A percentile compares a stretch with the other conserved stretches of the same genome.
Conservation (phyloP, 2,329 filamentous ascomycete genomes). For the Pseudocercospora crystallina region DNA sequence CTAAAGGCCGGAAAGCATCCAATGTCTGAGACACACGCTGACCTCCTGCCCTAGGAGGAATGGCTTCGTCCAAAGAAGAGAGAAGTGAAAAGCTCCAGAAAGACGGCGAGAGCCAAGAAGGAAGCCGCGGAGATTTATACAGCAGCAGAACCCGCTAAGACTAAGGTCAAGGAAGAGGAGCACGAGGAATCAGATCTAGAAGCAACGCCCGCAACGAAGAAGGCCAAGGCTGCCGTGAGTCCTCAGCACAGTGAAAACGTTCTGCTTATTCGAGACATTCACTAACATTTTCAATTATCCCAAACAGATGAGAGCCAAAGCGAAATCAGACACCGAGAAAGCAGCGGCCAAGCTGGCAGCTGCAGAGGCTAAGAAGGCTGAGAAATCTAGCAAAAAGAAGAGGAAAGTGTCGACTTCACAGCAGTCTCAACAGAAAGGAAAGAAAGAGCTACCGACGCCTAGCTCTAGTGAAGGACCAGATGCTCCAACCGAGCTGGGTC, state of each 20-base stretch:
- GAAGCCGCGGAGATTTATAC: constrained; percentile 30
- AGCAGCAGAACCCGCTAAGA: constrained; percentile 23
- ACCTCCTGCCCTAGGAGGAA: no score
- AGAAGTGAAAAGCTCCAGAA: constrained; percentile 56
- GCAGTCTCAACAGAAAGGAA: constrained; percentile 10
- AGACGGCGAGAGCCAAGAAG: constrained; percentile 36
- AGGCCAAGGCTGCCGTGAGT: constrained; percentile 35
- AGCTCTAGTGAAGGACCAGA: constrained; percentile 16
- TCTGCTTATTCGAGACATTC: no score
- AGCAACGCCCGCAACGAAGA: constrained; percentile 42
- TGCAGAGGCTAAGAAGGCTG: constrained; percentile 13
- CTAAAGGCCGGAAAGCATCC: no score
- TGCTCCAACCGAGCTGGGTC: constrained; percentile 6
- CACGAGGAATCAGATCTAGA: constrained; percentile 35
- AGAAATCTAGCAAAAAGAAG: constrained; percentile 13
- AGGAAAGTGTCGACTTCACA: neutral
- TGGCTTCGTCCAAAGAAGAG: constrained; percentile 83
- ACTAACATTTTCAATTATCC: no score
- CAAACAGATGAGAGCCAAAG: constrained; percentile 25
- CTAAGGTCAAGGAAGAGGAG: constrained; percentile 23
- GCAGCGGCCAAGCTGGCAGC: constrained; percentile 21
- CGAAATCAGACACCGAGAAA: constrained; percentile 25
- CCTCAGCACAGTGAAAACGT: no score
- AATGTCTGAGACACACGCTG: no score
- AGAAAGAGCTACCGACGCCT: constrained; percentile 22